Conservation (phyloP, 1,139 yeast species). For the Pichia sp. region DNA sequence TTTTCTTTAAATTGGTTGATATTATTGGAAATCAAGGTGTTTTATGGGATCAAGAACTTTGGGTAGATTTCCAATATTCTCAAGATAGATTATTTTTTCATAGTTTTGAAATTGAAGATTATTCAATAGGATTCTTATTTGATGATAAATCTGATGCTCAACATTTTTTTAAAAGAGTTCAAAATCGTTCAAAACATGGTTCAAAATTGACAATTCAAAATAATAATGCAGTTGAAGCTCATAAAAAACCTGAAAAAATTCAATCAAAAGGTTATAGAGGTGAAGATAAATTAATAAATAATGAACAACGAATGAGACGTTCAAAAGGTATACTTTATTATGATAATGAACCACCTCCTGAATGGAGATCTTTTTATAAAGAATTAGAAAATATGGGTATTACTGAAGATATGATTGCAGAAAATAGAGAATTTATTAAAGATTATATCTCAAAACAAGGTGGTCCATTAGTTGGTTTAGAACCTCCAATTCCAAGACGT, state of each 20-base stretch:
- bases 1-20: constrained; percentile 83
- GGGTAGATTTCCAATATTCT: constrained; percentile 77
- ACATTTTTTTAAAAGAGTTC: constrained; percentile 72
- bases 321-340: constrained; percentile 60
- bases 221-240: constrained; percentile 79
- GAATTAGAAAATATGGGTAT: constrained; percentile 77
- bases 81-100: constrained; percentile 95
- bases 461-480: constrained; percentile 78
- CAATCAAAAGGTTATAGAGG: constrained; percentile 69
- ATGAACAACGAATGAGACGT: constrained; percentile 46
- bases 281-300: constrained; percentile 29
- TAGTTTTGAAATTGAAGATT: constrained; percentile 87
- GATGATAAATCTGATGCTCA: constrained; percentile 87
- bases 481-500: constrained; percentile 75
- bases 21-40: constrained; percentile 78
- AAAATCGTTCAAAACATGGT: constrained; percentile 72
- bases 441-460: constrained; percentile 71
- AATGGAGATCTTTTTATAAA: constrained; percentile 71
- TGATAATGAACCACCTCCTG: constrained; percentile 78
- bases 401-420: constrained; percentile 84
- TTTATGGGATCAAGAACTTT: constrained; percentile 93
- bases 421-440: constrained; percentile 74
- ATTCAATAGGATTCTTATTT: constrained; percentile 80
- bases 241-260: constrained; percentile 38
- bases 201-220: constrained; percentile 80